Evolutionary conservation across 805 yeast genomes (phyloP).

Genomic region (Hanseniaspora guilliermondii): DNA sequence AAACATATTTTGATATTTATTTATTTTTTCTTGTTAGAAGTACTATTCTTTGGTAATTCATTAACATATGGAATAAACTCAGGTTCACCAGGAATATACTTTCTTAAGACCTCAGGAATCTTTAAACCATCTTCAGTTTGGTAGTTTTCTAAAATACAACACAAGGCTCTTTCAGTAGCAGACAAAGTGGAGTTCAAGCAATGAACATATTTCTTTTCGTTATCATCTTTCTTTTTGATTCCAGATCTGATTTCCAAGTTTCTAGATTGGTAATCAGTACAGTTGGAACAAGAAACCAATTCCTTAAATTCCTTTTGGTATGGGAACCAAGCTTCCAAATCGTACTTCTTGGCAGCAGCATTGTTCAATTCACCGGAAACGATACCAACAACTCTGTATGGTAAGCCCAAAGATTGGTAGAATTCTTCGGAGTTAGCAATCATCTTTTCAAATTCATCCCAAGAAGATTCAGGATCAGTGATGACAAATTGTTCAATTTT

Average conservation of each 20-base stretch:
- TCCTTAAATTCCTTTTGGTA: conserved; percentile 97
- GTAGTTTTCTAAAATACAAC: conserved; percentile 94
- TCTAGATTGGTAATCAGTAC: conserved; percentile 98
- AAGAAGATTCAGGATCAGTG: conserved; percentile 95
- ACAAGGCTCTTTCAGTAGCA: conserved; percentile 96
- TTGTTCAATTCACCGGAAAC: conserved; percentile 97
- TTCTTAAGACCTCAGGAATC: conserved; percentile 90
- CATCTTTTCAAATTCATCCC: conserved; percentile 96
- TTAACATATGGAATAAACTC: conserved; percentile 84
- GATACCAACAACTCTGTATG: conserved; percentile 94
- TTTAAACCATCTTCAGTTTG: conserved; percentile 92
- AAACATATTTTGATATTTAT: neutral
- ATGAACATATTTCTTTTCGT: conserved; percentile 94
- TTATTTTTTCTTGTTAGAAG: conserved; percentile 51
- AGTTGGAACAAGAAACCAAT: conserved; percentile 94
- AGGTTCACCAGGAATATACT: conserved; percentile 96
- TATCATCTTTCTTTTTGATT: conserved; percentile 85
- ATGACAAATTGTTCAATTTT: conserved; percentile 93
- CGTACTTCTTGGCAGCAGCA: conserved; percentile 98
- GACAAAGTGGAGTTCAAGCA: conserved; percentile 94
- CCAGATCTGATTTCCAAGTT: conserved; percentile 98
- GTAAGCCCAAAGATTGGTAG: conserved; percentile 80
- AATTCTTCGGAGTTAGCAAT: conserved; percentile 82
- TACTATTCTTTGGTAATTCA: conserved; percentile 89
- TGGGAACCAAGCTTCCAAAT: conserved; percentile 99